Base-by-base conservation (phyloP, 2,329 filamentous ascomycete species). In the Eutypella sp. region DNA sequence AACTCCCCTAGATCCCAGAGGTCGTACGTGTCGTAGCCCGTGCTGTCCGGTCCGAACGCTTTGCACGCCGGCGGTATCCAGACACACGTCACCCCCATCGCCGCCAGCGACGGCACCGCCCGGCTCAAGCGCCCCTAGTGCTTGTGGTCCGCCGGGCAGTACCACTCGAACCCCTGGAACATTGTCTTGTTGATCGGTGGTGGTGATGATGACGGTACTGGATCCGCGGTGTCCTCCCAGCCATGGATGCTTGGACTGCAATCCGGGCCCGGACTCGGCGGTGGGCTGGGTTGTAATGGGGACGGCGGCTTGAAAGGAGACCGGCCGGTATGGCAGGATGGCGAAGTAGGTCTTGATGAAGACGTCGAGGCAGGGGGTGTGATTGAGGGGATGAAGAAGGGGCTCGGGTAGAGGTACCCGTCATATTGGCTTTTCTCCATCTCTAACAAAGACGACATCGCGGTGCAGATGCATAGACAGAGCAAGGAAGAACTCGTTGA, bases 141-240 rank as follows among this genome's bases (percentile, higher is more conserved):
- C 41, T 70, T 64, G 42, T 74, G 63, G 51, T 82, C 76, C 39
- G 74, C 73, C 3, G 81, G 81, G 8, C 80, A 72, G 57, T 87
- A 81, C 84, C 84, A 88, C 67, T 88, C 84, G 59, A 86, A 88
- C 9, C 73, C 79, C 62, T 88, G 82, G 55, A 87, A 46, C 22
- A 46, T 19, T 19, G 39, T 27, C 20, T 27, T n/a, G 40, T 46
- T 46, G 18, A 5, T 25, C 10, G 42, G 27, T 19, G 22, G 39
- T 19, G 10, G 8, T 18, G 39, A n/a, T 29, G 25, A 29, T 29
- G 25, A 13, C 8, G 25, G 25, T 29, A 13, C 7, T 29, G 25
- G n/a, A 29, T 13, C 8, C 25, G 25, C 25, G 25, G 13, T n/a
- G n/a, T n/a, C n/a, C n/a, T n/a, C n/a, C n/a, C n/a, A n/a, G n/a